Evolutionary conservation across 176 grass and related monocot genomes (phyloP).

Genomic region (Paspalum notatum): DNA sequence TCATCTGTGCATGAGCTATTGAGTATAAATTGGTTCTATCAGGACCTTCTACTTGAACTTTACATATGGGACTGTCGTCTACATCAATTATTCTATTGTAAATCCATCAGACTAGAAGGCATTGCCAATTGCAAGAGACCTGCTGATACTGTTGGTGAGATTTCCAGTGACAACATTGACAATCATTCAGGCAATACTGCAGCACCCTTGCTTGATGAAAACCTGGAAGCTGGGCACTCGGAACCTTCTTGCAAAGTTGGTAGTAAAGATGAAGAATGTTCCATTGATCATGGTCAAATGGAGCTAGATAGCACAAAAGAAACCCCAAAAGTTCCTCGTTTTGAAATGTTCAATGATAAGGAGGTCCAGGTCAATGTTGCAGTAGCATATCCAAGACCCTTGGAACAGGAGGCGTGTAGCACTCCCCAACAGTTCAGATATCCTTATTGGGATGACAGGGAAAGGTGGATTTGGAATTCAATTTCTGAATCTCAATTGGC

Average conservation of each 20-base stretch:
- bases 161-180: slow-evolving; percentile 32
- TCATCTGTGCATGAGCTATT: slow-evolving; percentile 59
- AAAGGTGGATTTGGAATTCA: slow-evolving; percentile 81
- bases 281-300: slow-evolving; percentile 27
- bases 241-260: slow-evolving; percentile 40
- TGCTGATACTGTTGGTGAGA: slow-evolving; percentile 26
- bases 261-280: slow-evolving; percentile 45
- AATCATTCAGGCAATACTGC: slow-evolving; percentile 23
- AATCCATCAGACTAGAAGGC: slow-evolving; percentile 40
- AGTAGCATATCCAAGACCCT: slow-evolving; percentile 28
- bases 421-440: slow-evolving; percentile 31
- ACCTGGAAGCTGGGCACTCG: not conserved
- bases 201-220: slow-evolving; percentile 44
- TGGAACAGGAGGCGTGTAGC: slow-evolving; percentile 35
- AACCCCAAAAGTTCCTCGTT: slow-evolving; percentile 30
- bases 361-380: slow-evolving; percentile 26
- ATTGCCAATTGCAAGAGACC: slow-evolving; percentile 41
- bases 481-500: slow-evolving; percentile 66
- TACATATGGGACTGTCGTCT: slow-evolving; percentile 91
- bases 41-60: slow-evolving; percentile 78
- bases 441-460: slow-evolving; percentile 53
- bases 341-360: slow-evolving; percentile 47
- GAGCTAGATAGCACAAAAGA: slow-evolving; percentile 39
- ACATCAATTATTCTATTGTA: slow-evolving; percentile 66
- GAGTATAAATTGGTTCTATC: slow-evolving; percentile 80